A percentile compares a stretch with the other conserved stretches of the same genome.
These are phyloP conservation scores for Myxozyma melibiosi DNA, from an alignment of 805 yeast genomes.

Conservation along the genomic window DNA sequence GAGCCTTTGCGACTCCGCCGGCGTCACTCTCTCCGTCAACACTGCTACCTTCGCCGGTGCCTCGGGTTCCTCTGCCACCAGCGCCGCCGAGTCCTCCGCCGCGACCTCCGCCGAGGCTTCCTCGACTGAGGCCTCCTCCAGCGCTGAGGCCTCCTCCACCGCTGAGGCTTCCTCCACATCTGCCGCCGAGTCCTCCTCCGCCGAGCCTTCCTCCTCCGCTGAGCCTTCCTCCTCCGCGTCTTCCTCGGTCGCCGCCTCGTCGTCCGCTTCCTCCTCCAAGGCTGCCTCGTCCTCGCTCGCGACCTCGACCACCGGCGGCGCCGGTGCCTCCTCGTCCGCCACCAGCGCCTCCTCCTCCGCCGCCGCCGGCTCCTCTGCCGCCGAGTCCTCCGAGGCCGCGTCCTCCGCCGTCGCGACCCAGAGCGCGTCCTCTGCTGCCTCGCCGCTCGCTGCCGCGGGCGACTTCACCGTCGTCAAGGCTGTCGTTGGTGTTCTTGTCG, in stretches of 20 bases:
- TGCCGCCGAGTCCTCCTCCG: slow-evolving; percentile 1
- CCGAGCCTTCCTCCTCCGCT: slow-evolving; percentile 10
- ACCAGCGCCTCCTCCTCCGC: slow-evolving; percentile 7
- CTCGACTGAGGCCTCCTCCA: background rate
- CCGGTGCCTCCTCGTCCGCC: slow-evolving; percentile 17
- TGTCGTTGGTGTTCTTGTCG: slow-evolving; percentile 15
- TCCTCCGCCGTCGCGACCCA: slow-evolving; percentile 1
- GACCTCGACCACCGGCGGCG: slow-evolving; percentile 9
- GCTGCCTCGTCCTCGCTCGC: slow-evolving; percentile 10
- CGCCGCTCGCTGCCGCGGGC: slow-evolving; percentile 8
- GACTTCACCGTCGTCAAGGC: slow-evolving; percentile 9
- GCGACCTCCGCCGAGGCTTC: slow-evolving; percentile 6
- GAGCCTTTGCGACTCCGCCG: slow-evolving; percentile 29
- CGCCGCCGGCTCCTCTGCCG: slow-evolving; percentile 2
- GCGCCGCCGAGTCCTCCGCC: background rate
- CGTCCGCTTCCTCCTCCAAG: slow-evolving; percentile 8
- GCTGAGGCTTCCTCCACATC: slow-evolving; percentile 7
- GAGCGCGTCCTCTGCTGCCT: slow-evolving; percentile 7
- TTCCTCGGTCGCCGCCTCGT: slow-evolving; percentile 7
- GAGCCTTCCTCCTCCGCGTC: slow-evolving; percentile 8
- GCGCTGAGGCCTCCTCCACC: background rate
- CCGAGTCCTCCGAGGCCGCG: slow-evolving; percentile 7
- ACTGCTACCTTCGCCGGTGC: slow-evolving; percentile 22
- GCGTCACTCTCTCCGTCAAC: slow-evolving; percentile 27
- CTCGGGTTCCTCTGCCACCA: slow-evolving; percentile 9